Evolutionary conservation across 371 early-diverging fungal genomes (phyloP), one percentile per base, ranked within the genome.

Genomic region (Mortierella sp.): DNA sequence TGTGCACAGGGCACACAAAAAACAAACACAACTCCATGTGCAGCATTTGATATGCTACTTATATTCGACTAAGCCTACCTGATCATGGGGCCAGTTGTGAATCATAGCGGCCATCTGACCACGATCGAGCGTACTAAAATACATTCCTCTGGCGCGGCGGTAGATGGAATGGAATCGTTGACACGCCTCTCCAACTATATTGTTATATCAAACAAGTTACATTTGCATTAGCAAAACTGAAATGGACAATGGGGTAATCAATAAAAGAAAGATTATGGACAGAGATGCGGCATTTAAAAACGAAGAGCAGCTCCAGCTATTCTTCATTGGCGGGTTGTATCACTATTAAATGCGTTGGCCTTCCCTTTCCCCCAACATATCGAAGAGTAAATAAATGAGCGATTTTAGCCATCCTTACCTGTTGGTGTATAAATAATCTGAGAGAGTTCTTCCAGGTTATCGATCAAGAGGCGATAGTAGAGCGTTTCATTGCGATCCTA

Each of bases 401-500:
- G 23, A 31, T 59, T 37, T 40, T 40, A 2, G 12, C 32, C 35
- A 5, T 32, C 34, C 22, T 69, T 79, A 79, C 80, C 70, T 88
- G 80, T 79, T 17, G 80, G 80, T 40, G 80, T 79, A 61, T 79
- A 79, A 59, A 79, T 73, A 61, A 79, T 70, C 64, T 79, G 80
- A 49, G 80, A 79, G 43, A 79, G 80, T 59, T 79, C 80, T 29
- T 66, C 88, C 42, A 91, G 62, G 58, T 91, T 80, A 42, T 86
- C 85, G 67, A 91, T 90, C 71, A 91, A 60, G 32, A 91, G 75
- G 61, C 90, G 89, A 66, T 91, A 91, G 70, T 86, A 91, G 34
- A 91, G 83, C 0, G 90, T 91, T 75, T 91, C 91, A 58, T 91
- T 90, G 35, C 80, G 87, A 68, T 91, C 90, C 80, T 88, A n/a